A percentile compares a stretch with the other conserved stretches of the same genome.
phyloP scores from a whole-genome alignment of 441 rosid genomes.

The Adansonia gregorii region DNA sequence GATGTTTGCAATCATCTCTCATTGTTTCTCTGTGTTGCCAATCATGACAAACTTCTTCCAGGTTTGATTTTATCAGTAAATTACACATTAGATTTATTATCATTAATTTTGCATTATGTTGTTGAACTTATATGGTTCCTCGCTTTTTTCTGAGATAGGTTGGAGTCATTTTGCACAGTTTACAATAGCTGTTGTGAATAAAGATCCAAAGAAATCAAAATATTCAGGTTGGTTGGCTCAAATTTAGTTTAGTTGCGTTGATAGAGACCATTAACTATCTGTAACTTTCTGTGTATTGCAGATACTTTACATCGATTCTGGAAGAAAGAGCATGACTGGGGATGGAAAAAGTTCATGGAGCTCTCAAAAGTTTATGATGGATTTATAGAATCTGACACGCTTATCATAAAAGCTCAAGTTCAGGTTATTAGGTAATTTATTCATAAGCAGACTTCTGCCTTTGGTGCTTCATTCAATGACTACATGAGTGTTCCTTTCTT shows the following conservation, averaged over 20 bases:
- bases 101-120: slow-evolving; percentile 18
- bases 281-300: slow-evolving; percentile 43
- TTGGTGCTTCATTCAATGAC: background rate
- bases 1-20: slow-evolving; percentile 98
- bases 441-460: slow-evolving; percentile 1
- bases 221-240: slow-evolving; percentile 70
- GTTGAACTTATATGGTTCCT: slow-evolving; percentile 23
- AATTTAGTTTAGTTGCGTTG: slow-evolving; percentile 19
- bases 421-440: slow-evolving; percentile 82
- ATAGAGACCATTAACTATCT: slow-evolving; percentile 26
- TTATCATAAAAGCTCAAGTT: slow-evolving; percentile 92
- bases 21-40: slow-evolving; percentile 93
- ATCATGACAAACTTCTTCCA: slow-evolving; percentile 98
- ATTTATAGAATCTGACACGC: slow-evolving; percentile 78
- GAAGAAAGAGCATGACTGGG: slow-evolving; percentile 99
- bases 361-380: slow-evolving; percentile 79
- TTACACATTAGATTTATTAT: slow-evolving; percentile 11
- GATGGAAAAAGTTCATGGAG: slow-evolving; percentile 98
- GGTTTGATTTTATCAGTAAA: slow-evolving; percentile 47
- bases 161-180: slow-evolving; percentile 99
- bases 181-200: slow-evolving; percentile 93
- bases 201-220: slow-evolving; percentile 85
- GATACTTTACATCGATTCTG: slow-evolving; percentile 95
- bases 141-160: slow-evolving; percentile 50
- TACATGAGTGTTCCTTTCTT: background rate